A percentile compares a stretch with the other conserved stretches of the same genome.
These are phyloP conservation scores for Globisporangium heterothallicum DNA, from an alignment of 352 stramenopile species.

Conservation along the genomic window DNA sequence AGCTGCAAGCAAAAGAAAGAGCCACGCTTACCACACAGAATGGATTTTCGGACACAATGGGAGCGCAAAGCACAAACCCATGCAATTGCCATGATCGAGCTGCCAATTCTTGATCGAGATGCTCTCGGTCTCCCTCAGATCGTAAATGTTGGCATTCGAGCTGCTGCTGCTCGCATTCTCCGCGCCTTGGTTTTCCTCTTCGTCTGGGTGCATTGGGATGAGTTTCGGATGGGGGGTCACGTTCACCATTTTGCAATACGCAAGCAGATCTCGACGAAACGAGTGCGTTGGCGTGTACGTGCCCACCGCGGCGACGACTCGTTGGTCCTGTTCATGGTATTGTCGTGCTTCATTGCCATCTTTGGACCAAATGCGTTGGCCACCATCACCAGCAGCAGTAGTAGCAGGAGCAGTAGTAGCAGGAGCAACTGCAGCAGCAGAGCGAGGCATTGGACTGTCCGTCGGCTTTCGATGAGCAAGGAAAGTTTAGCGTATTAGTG, in stretches of 20 bases:
- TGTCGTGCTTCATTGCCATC: conserved; percentile 37
- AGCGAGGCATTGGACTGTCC: conserved; percentile 9
- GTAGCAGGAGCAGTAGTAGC: too few relatives aligned
- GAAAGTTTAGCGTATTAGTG: too few relatives aligned
- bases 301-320: conserved; percentile 18
- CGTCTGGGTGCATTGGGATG: conserved; percentile 49
- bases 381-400: neutral
- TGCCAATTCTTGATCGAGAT: conserved; percentile 61
- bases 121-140: conserved; percentile 55
- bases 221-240: conserved; percentile 63
- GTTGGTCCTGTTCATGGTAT: conserved; percentile 9
- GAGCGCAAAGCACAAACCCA: conserved; percentile 52
- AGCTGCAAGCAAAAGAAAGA: neutral
- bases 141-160: conserved; percentile 25
- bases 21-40: conserved; percentile 39
- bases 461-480: too few relatives aligned
- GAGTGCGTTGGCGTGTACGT: conserved; percentile 19
- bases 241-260: conserved; percentile 46
- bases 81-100: conserved; percentile 52
- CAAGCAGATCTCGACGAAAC: conserved; percentile 59
- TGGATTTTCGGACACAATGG: conserved; percentile 34
- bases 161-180: conserved; percentile 10
- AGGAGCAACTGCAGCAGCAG: too few relatives aligned
- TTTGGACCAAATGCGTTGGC: conserved; percentile 35
- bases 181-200: conserved; percentile 45